phyloP scores from a whole-genome alignment of 176 grass and related monocot genomes.

The Rhynchospora pubera region DNA sequence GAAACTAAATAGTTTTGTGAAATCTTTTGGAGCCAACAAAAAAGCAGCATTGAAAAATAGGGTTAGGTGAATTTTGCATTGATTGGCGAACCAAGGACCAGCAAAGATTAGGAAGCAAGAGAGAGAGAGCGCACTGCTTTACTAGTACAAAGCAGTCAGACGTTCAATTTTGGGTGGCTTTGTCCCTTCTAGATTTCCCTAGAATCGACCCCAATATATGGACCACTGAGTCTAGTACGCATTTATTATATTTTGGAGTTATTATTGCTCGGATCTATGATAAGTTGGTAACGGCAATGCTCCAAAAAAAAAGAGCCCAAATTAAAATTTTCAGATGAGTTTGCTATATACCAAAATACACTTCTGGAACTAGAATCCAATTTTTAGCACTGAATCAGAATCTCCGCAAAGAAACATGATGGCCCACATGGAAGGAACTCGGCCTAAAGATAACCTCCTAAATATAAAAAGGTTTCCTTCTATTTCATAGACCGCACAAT shows the following conservation, averaged over 20 bases:
- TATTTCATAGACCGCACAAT: neutral
- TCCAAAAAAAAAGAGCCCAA: neutral
- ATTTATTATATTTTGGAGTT: slow-evolving; percentile 5
- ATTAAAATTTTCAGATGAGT: neutral
- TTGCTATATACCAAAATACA: neutral
- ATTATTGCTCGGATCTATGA: neutral
- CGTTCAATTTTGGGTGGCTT: neutral
- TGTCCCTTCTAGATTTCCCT: neutral
- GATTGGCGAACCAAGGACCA: neutral
- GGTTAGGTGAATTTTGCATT: neutral
- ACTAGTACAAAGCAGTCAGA: neutral
- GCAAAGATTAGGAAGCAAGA: neutral
- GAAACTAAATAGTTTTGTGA: neutral
- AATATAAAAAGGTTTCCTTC: neutral
- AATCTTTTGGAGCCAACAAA: neutral
- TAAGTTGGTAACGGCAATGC: neutral
- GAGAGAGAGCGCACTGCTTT: neutral
- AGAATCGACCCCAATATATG: neutral
- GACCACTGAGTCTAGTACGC: neutral
- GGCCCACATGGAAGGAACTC: no score
- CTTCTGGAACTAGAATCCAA: neutral
- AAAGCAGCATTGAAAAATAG: neutral
- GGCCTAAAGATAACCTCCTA: neutral
- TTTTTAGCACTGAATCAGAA: no score
- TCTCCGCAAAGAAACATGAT: no score